These are phyloP conservation scores for Phoma sp. DNA, from an alignment of 2,329 filamentous ascomycete species.

Conservation along the genomic window DNA sequence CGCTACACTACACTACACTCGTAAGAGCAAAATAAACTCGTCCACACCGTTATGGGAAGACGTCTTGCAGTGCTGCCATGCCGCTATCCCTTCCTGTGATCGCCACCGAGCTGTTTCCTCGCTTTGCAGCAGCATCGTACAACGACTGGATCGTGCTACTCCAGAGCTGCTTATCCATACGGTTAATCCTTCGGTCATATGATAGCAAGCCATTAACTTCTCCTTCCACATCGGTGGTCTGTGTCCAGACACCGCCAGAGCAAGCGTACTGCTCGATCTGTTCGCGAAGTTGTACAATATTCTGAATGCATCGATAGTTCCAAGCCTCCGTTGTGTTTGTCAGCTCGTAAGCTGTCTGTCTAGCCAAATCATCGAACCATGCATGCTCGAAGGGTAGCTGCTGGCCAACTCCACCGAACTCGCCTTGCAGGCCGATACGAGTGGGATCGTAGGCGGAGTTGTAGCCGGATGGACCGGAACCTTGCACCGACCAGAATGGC, in stretches of 20 bases:
- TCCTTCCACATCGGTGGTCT: slow-evolving; percentile 77
- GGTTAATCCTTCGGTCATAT: slow-evolving; percentile 69
- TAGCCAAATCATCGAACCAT: slow-evolving; percentile 66
- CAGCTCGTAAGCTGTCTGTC: slow-evolving; percentile 72
- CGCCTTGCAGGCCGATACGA: slow-evolving; percentile 73
- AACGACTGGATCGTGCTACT: slow-evolving; percentile 65
- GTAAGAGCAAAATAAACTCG: no score
- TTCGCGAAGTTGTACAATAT: slow-evolving; percentile 57
- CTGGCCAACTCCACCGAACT: slow-evolving; percentile 74
- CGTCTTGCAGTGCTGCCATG: slow-evolving; percentile 3
- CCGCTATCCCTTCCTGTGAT: slow-evolving; percentile 1
- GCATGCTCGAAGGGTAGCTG: slow-evolving; percentile 69
- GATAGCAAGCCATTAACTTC: slow-evolving; percentile 76
- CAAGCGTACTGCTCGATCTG: slow-evolving; percentile 66
- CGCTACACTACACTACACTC: neutral
- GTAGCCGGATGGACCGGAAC: slow-evolving; percentile 52
- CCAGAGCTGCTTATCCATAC: slow-evolving; percentile 67
- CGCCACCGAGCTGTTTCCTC: slow-evolving; percentile 11
- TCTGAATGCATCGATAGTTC: slow-evolving; percentile 69
- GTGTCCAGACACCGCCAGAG: slow-evolving; percentile 74
- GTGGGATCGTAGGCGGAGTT: slow-evolving; percentile 60
- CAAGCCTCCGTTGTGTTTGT: slow-evolving; percentile 64
- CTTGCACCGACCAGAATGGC: slow-evolving; percentile 68
- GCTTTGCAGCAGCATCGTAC: slow-evolving; percentile 58
- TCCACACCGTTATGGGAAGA: neutral